Base-by-base conservation (phyloP, 1,284 basidiomycete species). In the Sanghuangporus weigelae region DNA sequence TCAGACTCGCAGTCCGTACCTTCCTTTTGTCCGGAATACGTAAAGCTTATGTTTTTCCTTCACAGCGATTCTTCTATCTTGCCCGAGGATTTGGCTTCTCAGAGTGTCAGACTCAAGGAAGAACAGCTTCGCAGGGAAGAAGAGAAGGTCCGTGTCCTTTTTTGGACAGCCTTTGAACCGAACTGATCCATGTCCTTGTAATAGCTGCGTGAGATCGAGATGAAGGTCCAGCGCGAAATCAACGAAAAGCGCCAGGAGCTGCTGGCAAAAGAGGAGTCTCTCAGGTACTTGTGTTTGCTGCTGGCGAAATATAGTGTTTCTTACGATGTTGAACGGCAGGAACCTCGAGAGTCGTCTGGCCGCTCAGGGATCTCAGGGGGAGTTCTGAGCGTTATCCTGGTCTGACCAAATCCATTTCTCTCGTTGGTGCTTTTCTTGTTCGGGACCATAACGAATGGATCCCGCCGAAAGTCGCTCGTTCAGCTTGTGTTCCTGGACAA, bases 241-340 rank as follows among this genome's bases (percentile, higher is more conserved):
- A 94, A 94, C 77, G 93, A 99, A 82, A 98, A 98, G 84, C 84
- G 96, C 73, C 97, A 99, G 76, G 96, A 99, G 76, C 79, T 99
- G 68, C 77, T 95, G 72, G 93, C 94, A 56, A 96, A 96, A 76
- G 94, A 96, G 75, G 94, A 96, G 76, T 90, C 90, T 46, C 87
- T 92, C 71, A 85, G 90, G 89, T 90, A 67, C 62, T 79, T n/a
- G 11, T 48, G 7, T 26, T 59, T 21, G 31, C 49, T 19, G 6
- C 11, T 49, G 2, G 16, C 14, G 12, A 16, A 31, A 49, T 35
- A 26, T 16, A 48, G n/a, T 59, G 16, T 51, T 59, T 39, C 55
- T 68, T 46, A 69, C 68, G 56, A 19, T 23, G 53, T 38, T 2
- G 57, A 64, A 66, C 21, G 67, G 40, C 69, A 92, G 93, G 75